These are phyloP conservation scores for Friedmanniomyces simplex DNA, from an alignment of 495 filamentous ascomycete genomes.

Conservation along the genomic window DNA sequence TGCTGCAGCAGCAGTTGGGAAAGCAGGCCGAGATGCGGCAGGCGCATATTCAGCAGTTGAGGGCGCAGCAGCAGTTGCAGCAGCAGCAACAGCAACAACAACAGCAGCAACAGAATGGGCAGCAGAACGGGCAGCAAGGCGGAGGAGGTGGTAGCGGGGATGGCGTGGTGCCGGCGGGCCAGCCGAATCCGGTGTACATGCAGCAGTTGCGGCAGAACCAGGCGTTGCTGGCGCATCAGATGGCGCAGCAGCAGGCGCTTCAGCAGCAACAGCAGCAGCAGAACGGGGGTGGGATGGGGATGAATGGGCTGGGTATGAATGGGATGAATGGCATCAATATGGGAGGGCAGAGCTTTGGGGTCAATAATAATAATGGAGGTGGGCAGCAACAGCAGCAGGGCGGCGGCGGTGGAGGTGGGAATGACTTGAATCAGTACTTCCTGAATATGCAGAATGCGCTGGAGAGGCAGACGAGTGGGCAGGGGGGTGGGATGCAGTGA, in stretches of 20 bases:
- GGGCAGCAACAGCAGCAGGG: background rate
- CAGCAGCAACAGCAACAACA: slow-evolving; percentile 14
- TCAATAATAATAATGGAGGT: background rate
- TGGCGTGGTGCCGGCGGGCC: background rate
- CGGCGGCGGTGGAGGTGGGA: background rate
- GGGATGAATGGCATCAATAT: background rate
- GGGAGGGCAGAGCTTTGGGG: background rate
- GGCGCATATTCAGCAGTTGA: background rate
- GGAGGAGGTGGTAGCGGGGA: background rate
- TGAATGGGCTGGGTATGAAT: background rate
- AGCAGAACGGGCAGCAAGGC: slow-evolving; percentile 3
- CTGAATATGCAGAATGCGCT: slow-evolving; percentile 9
- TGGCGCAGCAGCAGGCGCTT: slow-evolving; percentile 1
- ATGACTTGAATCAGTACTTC: slow-evolving; percentile 8
- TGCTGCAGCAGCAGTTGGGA: background rate
- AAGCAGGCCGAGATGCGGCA: background rate
- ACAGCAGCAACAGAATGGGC: slow-evolving; percentile 16
- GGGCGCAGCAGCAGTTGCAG: background rate
- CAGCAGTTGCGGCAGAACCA: slow-evolving; percentile 6
- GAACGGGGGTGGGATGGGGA: background rate
- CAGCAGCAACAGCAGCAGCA: background rate
- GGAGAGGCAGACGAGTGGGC: background rate
- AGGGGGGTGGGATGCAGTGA: no score
- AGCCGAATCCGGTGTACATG: slow-evolving; percentile 15
- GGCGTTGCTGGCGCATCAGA: slow-evolving; percentile 8